Evolutionary conservation across 2,329 filamentous ascomycete species (phyloP), one percentile per base, ranked within the genome.

Genomic region (Colletotrichum agaves): DNA sequence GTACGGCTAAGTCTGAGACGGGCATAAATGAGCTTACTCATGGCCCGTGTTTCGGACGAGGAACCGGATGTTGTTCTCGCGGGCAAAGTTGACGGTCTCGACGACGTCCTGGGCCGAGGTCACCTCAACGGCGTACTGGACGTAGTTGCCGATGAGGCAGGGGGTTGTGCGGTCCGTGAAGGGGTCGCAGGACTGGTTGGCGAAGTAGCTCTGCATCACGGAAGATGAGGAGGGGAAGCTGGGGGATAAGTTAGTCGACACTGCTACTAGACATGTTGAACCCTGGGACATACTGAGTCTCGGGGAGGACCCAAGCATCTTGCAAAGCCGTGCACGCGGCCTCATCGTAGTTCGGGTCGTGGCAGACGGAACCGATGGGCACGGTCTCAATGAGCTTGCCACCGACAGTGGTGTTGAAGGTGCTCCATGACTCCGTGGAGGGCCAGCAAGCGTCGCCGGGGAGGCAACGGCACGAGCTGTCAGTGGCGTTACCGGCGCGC

Each of bases 361-460:
- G 87, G 72, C 87, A 90, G 0, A 82, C 77, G 2, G 81, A 74
- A 0, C 81, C 87, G 3, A 88, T 72, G 0, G 88, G 87, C 2
- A 83, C 75, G 0, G 84, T 87, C 11, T 81, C 79, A 46, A 90
- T 78, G 31, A 90, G 76, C 4, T 77, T 78, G 1, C 85, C 86
- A 21, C 78, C 76, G 2, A 89, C 77, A 1, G 86, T 82, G 13
- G 73, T 61, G 71, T 90, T 88, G 58, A 90, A 81, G 0, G 72
- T 61, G 6, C 76, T 71, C 87, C 88, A 90, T 5, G 76, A 74
- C 1, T 71, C 50, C 0, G 70, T 21, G 0, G 76, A 75, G 0
- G 88, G 88, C 87, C 88, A 91, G 72, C 80, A 82, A 1, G 69
- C n/a, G 63, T 89, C 84, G 15, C 81, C 82, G 0, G 87, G 87